phyloP scores from a whole-genome alignment of 192 early-diverging fungal genomes.

The Umbelopsis sp. region DNA sequence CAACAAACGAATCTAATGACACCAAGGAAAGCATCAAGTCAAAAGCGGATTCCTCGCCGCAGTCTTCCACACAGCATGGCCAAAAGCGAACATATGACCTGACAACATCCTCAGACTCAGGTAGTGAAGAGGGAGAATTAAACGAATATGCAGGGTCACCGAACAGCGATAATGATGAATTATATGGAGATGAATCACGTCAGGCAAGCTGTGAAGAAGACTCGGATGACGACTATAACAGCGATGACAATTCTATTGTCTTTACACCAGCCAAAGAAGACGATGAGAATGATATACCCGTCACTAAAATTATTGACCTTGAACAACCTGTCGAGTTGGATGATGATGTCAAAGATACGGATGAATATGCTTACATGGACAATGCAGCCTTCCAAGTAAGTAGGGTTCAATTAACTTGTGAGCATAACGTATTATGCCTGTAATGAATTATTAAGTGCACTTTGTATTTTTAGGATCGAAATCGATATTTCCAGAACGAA shows the following conservation, averaged over 20 bases:
- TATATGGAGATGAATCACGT: neutral
- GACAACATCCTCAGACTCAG: neutral
- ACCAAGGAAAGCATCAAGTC: neutral
- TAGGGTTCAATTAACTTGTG: neutral
- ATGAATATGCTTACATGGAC: slow-evolving; percentile 8
- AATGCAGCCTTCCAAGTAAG: neutral
- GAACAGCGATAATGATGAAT: neutral
- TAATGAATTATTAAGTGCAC: neutral
- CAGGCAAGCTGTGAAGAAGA: neutral
- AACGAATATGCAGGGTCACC: neutral
- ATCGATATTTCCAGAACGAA: neutral
- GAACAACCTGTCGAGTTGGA: neutral
- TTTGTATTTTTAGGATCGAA: neutral
- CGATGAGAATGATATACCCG: neutral
- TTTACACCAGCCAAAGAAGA: neutral
- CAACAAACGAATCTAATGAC: neutral
- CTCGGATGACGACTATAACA: neutral
- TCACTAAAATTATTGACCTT: slow-evolving; percentile 9
- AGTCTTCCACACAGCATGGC: neutral
- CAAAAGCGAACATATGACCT: neutral
- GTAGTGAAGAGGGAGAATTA: neutral
- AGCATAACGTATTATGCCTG: neutral
- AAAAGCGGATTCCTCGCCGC: neutral
- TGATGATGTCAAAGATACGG: neutral
- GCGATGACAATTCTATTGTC: slow-evolving; percentile 1